Percentiles rank a stretch among this genome's conserved stretches.
Conservation (phyloP, 306 rosid species). For the Sindora glabra region DNA sequence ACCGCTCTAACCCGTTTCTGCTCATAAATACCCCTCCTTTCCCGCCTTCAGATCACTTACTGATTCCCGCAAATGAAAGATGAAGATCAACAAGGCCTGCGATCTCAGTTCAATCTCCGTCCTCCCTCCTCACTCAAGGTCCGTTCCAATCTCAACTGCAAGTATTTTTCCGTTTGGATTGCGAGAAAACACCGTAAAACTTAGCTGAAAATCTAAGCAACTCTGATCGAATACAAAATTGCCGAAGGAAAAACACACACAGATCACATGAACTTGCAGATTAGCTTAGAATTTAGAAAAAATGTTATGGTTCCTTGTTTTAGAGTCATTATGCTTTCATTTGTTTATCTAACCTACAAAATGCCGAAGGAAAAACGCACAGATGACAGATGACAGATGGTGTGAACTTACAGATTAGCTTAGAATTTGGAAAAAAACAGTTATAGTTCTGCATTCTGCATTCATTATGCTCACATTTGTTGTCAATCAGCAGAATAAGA, state of each 20-base stretch:
- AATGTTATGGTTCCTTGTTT: neutral
- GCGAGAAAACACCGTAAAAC: neutral
- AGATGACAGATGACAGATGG: no score
- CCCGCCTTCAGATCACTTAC: neutral
- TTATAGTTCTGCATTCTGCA: no score
- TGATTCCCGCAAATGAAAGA: conserved; percentile 26
- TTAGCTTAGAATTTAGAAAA: no score
- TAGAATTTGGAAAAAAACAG: no score
- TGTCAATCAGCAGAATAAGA: no score
- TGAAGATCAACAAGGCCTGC: conserved; percentile 85
- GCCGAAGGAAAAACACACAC: no score
- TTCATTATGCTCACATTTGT: no score
- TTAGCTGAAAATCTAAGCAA: neutral
- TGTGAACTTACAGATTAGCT: no score
- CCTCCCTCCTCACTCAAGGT: conserved; percentile 74
- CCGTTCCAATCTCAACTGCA: neutral
- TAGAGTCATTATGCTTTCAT: neutral
- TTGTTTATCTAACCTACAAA: no score
- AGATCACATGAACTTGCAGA: neutral
- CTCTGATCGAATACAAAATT: neutral
- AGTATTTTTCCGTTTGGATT: neutral
- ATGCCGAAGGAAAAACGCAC: no score
- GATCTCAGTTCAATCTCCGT: conserved; percentile 88
- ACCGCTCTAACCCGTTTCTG: neutral
- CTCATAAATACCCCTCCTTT: neutral